Percentiles rank a stretch among this genome's conserved stretches.
phyloP scores from a whole-genome alignment of 192 early-diverging fungal genomes.

The Obelidium mucronatum region DNA sequence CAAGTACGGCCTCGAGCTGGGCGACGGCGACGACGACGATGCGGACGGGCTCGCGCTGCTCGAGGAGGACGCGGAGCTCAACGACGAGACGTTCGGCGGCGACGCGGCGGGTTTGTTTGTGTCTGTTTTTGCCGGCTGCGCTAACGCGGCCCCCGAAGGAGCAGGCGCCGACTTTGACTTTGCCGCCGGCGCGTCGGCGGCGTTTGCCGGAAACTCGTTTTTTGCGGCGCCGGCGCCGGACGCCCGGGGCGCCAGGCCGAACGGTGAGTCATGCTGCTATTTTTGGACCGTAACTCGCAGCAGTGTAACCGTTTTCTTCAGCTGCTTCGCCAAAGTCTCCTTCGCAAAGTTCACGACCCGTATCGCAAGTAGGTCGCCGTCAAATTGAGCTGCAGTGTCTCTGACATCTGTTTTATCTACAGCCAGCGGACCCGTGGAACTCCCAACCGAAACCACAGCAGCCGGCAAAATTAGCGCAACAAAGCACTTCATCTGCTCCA shows the following conservation, averaged over 20 bases:
- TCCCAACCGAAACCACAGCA: constrained; percentile 18
- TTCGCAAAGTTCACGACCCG: background rate
- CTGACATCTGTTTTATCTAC: background rate
- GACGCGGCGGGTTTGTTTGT: constrained; percentile 3
- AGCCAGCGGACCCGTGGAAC: background rate
- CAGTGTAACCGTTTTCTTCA: no score
- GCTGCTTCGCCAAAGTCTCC: background rate
- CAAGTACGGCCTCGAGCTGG: constrained; percentile 37
- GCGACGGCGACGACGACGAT: constrained; percentile 36
- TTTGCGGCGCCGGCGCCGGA: constrained; percentile 2
- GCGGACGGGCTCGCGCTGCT: background rate
- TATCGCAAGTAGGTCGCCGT: background rate
- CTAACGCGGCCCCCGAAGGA: background rate
- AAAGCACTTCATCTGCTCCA: constrained; percentile 8
- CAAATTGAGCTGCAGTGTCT: background rate
- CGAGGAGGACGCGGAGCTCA: constrained; percentile 52
- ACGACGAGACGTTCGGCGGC: constrained; percentile 62
- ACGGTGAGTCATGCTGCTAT: no score
- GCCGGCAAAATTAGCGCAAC: no score
- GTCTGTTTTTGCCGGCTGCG: background rate
- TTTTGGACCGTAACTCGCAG: no score
- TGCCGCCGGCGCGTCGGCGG: constrained; percentile 12
- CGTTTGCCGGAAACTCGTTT: constrained; percentile 4
- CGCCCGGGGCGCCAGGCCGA: no score
- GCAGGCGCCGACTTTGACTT: constrained; percentile 59